phyloP scores from a whole-genome alignment of 257 asterid species.

The Leonotis leonurus region DNA sequence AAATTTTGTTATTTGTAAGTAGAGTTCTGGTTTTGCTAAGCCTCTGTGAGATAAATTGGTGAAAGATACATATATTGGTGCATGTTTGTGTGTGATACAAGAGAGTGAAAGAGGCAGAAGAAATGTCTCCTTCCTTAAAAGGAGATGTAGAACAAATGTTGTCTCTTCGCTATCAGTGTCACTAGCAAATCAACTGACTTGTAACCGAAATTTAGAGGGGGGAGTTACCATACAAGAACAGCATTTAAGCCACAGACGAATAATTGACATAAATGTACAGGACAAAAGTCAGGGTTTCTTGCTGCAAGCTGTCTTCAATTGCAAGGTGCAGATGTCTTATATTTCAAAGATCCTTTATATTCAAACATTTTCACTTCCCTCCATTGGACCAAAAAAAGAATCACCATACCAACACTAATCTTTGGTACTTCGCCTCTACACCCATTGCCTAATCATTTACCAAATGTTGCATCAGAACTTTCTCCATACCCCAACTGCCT shows the following conservation, averaged over 20 bases:
- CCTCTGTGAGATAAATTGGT: neutral
- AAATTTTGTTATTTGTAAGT: too few relatives aligned
- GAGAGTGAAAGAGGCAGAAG: too few relatives aligned
- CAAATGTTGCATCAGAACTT: constrained; percentile 10
- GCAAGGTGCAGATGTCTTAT: neutral
- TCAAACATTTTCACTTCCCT: neutral
- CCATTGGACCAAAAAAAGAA: neutral
- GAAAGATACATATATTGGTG: too few relatives aligned
- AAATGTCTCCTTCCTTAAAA: too few relatives aligned
- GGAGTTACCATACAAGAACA: neutral
- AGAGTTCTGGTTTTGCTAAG: too few relatives aligned
- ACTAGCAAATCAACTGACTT: constrained; percentile 4
- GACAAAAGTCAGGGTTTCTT: neutral
- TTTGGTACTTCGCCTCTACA: constrained; percentile 15
- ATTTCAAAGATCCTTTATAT: constrained; percentile 2
- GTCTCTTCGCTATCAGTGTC: neutral
- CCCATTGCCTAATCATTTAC: constrained; percentile 6
- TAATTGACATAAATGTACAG: constrained; percentile 9
- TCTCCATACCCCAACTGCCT: neutral
- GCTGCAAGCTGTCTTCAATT: constrained; percentile 7
- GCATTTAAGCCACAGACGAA: neutral
- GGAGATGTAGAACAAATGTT: neutral
- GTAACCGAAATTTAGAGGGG: neutral
- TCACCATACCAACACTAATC: neutral
- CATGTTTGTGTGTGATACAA: too few relatives aligned